Base-by-base conservation (phyloP, 768 basidiomycete genomes). In the Russula sp. region DNA sequence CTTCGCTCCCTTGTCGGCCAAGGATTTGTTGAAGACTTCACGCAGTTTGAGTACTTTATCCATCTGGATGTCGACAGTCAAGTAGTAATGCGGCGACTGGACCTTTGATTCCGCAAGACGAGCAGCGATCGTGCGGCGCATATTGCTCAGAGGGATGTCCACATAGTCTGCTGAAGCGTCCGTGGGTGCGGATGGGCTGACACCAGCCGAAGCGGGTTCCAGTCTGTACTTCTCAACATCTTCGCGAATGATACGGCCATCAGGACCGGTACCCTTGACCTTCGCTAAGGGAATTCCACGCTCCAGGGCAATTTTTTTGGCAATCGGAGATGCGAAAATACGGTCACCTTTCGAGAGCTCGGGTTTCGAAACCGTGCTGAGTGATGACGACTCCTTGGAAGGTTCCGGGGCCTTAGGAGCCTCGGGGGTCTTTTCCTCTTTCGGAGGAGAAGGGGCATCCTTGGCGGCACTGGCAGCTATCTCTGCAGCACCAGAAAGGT, bases 281-380 rank as follows among this genome's bases (percentile, higher is more conserved):
- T 96, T 81, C 29, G 84, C 78, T 45, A 99, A 78, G 49, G 97
- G 94, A 69, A 99, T 85, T 29, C 97, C 97, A 65, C 84, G 84
- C 72, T 98, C 97, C 20, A 96, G 77, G 42, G 97, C 97, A 70
- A 99, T 88, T 76, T 95, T 96, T 81, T 97, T 97, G 47, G 97
- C 97, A 67, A 97, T 82, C 35, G 97, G 96, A 34, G 90, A 88
- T 14, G 95, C 97, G 71, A 96, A 96, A 77, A 98, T 91, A 66
- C 88, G 87, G 68, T 90, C 86, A 55, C 90, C 87, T 64, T 77
- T 73, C 36, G 82, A 75, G 63, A 88, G 77, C 25, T 87, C 83
- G 41, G 79, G 67, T 69, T 81, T 87, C 20, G 79, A 69, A 58
- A 78, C 76, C 47, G 72, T 69, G 63, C 73, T 73, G 29, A 76